Evolutionary conservation across 2,329 filamentous ascomycete species (phyloP).

Genomic region (Claviceps cyperi): DNA sequence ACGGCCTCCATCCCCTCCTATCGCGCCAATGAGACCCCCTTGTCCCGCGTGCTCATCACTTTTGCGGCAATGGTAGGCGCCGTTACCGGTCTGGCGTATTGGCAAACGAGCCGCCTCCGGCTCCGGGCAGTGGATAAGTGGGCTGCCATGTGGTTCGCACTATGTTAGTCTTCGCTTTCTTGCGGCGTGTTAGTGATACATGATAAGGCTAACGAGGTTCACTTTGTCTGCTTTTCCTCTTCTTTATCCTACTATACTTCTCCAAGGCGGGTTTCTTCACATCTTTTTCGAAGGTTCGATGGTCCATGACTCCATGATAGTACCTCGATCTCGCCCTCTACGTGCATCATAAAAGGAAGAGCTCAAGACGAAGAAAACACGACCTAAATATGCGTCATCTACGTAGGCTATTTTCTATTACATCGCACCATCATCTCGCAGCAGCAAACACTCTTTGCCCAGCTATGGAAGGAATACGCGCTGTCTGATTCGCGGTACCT

Average conservation of each 20-base stretch:
- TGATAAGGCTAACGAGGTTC: neutral
- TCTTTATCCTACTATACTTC: neutral
- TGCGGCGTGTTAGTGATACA: neutral
- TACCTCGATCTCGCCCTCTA: neutral
- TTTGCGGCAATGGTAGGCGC: conserved; percentile 22
- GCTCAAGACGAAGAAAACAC: neutral
- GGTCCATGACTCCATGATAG: neutral
- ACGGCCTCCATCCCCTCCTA: conserved; percentile 29
- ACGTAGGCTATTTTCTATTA: conserved; percentile 56
- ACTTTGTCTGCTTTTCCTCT: neutral
- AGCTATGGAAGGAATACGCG: conserved; percentile 88
- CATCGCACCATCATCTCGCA: conserved; percentile 52
- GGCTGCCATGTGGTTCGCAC: conserved; percentile 37
- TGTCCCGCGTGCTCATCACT: conserved; percentile 22
- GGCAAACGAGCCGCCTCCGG: conserved; percentile 10
- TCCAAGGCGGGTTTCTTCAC: conserved; percentile 54
- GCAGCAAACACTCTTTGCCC: conserved; percentile 60
- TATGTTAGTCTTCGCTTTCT: conserved; percentile 28
- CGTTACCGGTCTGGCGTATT: conserved; percentile 19
- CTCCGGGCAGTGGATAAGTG: conserved; percentile 23
- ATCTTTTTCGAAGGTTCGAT: conserved; percentile 61
- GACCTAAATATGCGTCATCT: neutral
- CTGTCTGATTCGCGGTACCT: conserved; percentile 79
- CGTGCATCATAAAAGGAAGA: neutral
- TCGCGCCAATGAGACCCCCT: conserved; percentile 26